Percentiles rank a stretch among this genome's conserved stretches.
Evolutionary conservation across 176 grass and related monocot species (phyloP).

Genomic region (Avena eriantha): DNA sequence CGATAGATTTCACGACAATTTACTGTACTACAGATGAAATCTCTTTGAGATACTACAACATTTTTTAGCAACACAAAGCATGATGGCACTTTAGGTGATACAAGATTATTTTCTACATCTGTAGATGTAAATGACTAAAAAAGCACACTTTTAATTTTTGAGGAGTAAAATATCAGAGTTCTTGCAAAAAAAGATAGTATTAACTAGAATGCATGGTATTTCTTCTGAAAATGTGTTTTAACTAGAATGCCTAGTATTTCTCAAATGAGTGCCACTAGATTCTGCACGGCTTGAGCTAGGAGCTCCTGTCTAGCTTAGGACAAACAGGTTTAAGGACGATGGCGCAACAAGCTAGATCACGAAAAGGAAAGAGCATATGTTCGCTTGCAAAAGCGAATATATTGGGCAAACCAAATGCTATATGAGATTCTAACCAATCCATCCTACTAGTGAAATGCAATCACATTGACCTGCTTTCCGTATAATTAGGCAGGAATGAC

Average conservation of each 20-base stretch:
- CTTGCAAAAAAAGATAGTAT: not conserved
- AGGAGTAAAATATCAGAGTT: not conserved
- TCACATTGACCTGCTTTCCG: not conserved
- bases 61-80: not conserved
- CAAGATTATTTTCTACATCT: not conserved
- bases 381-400: not conserved
- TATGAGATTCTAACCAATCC: not conserved
- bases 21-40: not conserved
- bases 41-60: not conserved
- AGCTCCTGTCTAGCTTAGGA: not conserved
- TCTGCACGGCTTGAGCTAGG: not conserved
- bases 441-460: constrained; percentile 21
- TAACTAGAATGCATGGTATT: not conserved
- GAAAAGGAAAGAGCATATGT: not conserved
- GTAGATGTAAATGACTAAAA: not conserved
- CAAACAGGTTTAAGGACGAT: not conserved
- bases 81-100: not conserved
- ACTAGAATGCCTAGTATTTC: not conserved
- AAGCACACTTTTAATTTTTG: not conserved
- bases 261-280: not conserved
- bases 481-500: not conserved
- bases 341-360: not conserved
- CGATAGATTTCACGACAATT: not conserved
- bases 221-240: not conserved
- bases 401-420: not conserved